phyloP scores from a whole-genome alignment of 2,329 filamentous ascomycete species.

The Neofusicoccum parvum region DNA sequence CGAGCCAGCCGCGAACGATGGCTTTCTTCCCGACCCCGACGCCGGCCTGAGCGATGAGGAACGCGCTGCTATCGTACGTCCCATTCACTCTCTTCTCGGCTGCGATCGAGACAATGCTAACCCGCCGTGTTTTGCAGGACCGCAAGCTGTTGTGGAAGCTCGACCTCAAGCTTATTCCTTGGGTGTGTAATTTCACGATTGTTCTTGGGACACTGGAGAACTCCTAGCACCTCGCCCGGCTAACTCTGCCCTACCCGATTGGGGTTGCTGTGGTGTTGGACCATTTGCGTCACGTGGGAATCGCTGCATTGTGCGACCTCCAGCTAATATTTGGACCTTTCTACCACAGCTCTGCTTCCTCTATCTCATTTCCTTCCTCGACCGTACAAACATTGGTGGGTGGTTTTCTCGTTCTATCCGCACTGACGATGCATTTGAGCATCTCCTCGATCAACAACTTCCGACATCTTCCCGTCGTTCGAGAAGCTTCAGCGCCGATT shows the following conservation, averaged over 20 bases:
- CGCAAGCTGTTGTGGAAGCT: conserved; percentile 64
- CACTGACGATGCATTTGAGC: neutral
- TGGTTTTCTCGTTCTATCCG: neutral
- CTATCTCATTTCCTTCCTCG: conserved; percentile 73
- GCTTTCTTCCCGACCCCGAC: conserved; percentile 57
- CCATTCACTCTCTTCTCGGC: neutral
- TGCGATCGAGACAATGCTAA: neutral
- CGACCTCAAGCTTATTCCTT: conserved; percentile 64
- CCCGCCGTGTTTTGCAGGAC: conserved; percentile 50
- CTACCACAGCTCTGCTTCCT: conserved; percentile 62
- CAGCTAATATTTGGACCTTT: neutral
- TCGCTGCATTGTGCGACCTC: neutral
- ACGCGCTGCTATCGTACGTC: conserved; percentile 60
- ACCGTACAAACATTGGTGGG: conserved; percentile 66
- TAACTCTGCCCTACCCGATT: too few relatives aligned
- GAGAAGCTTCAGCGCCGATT: neutral
- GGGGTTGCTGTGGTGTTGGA: neutral
- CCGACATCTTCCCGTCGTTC: neutral
- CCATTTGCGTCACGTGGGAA: neutral
- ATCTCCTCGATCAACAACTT: neutral
- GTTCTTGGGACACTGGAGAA: neutral
- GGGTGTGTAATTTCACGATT: conserved; percentile 36
- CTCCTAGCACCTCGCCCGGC: too few relatives aligned
- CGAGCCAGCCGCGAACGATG: conserved; percentile 10
- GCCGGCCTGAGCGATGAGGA: conserved; percentile 66